Evolutionary conservation across 1,139 yeast species (phyloP), one percentile per base, ranked within the genome.

Genomic region (Debaryomyces psychrophilus): DNA sequence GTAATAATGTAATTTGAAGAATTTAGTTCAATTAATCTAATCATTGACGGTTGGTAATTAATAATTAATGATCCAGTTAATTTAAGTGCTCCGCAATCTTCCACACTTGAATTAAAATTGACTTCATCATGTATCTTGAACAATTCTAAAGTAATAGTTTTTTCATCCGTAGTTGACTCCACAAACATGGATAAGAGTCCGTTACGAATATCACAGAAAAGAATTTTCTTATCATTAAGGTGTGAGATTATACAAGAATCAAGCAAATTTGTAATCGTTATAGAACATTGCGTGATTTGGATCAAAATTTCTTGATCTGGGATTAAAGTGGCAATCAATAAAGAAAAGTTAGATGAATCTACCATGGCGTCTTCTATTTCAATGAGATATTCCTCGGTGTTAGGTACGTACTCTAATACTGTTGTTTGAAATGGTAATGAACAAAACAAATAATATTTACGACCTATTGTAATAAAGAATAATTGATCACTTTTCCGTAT

Each of bases 391-490:
- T 62, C 17, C 49, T 47, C 26, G 50, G 43, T 37, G 8, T 36
- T 37, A 1, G 51, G 49, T 23, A 61, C 67, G 42, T 58, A 63
- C 49, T 71, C 76, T 12, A 73, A 57, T 1, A 76, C 54, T 6
- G 65, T 46, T 0, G 79, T 69, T 44, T 67, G 69, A 51, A 71
- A 76, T 3, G 77, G 64, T 40, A 69, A 64, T 2, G 73, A 58
- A 44, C 78, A 66, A 3, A 72, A 53, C 18, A 76, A 50, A 45
- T 61, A 73, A 2, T 50, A 17, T n/a, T 44, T 46, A 0, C 45
- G 59, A 3, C 56, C 50, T 23, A 55, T 28, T 17, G 54, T 33
- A 11, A 62, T 43, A 41, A 54, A 63, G 39, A 49, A 55, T 31
- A 69, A 44, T 5, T 47, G 46, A 14, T 51, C 54, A 2, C 65